Base-by-base conservation (phyloP, 2,329 filamentous ascomycete genomes). In the Trichoderma harzianum region DNA sequence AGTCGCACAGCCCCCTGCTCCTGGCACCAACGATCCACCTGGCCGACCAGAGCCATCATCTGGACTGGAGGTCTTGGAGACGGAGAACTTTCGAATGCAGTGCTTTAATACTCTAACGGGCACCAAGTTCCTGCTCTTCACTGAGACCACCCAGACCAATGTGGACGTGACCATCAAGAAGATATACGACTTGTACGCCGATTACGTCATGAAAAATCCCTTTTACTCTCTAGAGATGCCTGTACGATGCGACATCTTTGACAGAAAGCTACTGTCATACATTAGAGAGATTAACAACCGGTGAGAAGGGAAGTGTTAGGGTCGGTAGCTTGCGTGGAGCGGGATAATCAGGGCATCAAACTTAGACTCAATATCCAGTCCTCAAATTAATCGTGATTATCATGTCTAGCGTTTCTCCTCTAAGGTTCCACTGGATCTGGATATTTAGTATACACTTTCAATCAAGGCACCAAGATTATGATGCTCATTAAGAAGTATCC, bases 171-270 rank as follows among this genome's bases (percentile, higher is more conserved):
- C 95, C 58, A 91, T 97, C 76, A 88, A 90, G 79, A 92, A 90
- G 81, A 91, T 98, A 77, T 98, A 99, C 81, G 96, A 98, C 81
- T 84, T 98, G 67, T 99, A 98, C 84, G 89, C 93, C 65, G 96
- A 99, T 82, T 98, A 93, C 80, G 96, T 99, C 76, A 98, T 98
- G 94, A 99, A 98, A 87, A 99, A 99, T 81, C 96, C 96, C 1
- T 99, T 99, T 80, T 98, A 98, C 83, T 95, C 96, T 79, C 86
- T 97, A 71, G 96, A 99, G 84, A 99, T 98, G 95, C 96, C 96
- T 7, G 90, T 99, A 69, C 88, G 96, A 73, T 97, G 96, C 83
- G 96, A 98, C 79, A 92, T 94, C 77, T 99, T 98, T 84, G 96
- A 99, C 81, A 87, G 95, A 77, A 93, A 93, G 81, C 81, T 98